Conservation (phyloP, 495 filamentous ascomycete species). For the Xylaria acuta region DNA sequence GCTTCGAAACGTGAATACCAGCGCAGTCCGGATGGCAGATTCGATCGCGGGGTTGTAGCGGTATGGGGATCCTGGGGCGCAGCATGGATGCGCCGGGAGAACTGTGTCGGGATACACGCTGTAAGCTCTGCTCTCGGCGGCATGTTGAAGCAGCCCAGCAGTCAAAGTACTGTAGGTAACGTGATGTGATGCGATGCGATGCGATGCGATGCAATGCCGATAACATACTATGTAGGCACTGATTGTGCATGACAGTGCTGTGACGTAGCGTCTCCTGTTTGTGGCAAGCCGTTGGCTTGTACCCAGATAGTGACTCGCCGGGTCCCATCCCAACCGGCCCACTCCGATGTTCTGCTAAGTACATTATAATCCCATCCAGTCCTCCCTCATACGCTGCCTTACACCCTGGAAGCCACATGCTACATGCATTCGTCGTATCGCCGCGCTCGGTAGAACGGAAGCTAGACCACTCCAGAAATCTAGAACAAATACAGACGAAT, state of each 20-base stretch:
- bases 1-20: background rate
- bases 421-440: conserved; percentile 12
- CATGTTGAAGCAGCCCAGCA: background rate
- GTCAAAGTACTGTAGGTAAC: too few relatives aligned
- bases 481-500: background rate
- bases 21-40: background rate
- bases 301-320: conserved; percentile 1
- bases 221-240: background rate
- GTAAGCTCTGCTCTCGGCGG: background rate
- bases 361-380: too few relatives aligned
- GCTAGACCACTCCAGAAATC: background rate
- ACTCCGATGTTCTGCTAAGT: conserved; percentile 8
- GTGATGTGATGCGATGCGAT: background rate
- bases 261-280: conserved; percentile 6
- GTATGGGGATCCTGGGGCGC: background rate
- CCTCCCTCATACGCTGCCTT: background rate
- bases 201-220: background rate
- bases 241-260: background rate
- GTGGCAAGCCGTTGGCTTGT: background rate
- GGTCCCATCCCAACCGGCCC: background rate
- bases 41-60: background rate
- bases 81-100: background rate
- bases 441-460: conserved; percentile 20
- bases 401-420: conserved; percentile 8
- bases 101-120: background rate